phyloP scores from a whole-genome alignment of 345 rosid genomes.

The Ceriops tagal region DNA sequence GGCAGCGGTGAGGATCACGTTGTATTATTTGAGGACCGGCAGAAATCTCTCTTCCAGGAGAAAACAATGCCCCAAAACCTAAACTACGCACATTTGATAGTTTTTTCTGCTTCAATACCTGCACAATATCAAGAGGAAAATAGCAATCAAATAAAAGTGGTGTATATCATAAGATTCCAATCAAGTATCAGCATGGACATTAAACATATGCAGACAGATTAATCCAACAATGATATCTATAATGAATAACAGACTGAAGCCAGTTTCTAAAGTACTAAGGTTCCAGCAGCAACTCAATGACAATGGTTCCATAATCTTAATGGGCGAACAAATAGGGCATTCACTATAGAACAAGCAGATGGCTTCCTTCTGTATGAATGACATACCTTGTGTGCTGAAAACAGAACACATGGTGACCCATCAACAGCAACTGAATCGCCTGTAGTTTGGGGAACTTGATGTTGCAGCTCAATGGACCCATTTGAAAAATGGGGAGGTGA shows the following conservation, averaged over 20 bases:
- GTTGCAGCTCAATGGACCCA: slow-evolving; percentile 53
- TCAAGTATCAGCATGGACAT: neutral
- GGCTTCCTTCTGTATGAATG: neutral
- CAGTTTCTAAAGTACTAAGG: neutral
- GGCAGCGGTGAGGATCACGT: slow-evolving; percentile 88
- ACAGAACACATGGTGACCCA: slow-evolving; percentile 59
- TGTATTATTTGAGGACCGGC: slow-evolving; percentile 74
- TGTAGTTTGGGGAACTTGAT: slow-evolving; percentile 45
- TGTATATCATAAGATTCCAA: neutral
- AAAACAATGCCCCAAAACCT: slow-evolving; percentile 91
- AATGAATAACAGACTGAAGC: neutral
- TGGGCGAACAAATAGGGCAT: neutral
- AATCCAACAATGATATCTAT: neutral
- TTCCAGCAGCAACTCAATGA: neutral
- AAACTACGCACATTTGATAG: slow-evolving; percentile 81
- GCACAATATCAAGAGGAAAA: slow-evolving; percentile 9
- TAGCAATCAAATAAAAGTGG: too few species aligned
- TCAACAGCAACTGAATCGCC: slow-evolving; percentile 45
- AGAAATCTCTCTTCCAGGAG: slow-evolving; percentile 78
- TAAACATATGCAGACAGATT: neutral
- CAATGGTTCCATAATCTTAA: neutral
- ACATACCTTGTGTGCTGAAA: slow-evolving; percentile 79
- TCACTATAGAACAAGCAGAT: neutral
- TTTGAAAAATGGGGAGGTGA: slow-evolving; percentile 72
- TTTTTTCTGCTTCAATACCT: slow-evolving; percentile 91